Evolutionary conservation across 1,284 basidiomycete species (phyloP).

Genomic region (Malassezia arunalokei): DNA sequence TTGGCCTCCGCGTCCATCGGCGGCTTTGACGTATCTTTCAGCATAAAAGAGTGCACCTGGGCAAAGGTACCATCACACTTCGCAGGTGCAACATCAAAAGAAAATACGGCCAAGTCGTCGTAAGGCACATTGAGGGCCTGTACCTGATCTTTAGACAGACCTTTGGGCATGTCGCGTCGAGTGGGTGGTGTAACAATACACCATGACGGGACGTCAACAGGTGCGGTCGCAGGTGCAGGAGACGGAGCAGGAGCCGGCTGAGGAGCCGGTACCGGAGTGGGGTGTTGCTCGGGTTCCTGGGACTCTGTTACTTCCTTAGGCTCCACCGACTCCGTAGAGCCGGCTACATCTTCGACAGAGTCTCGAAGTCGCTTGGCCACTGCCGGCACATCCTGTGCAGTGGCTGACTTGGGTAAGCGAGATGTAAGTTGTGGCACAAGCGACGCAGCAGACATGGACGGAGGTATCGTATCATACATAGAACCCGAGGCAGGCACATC

Average conservation of each 20-base stretch:
- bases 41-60: no score
- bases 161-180: neutral
- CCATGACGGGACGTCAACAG: neutral
- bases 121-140: neutral
- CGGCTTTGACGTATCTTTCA: no score
- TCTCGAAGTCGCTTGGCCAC: no score
- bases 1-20: no score
- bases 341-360: no score
- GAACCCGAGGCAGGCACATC: neutral
- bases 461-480: neutral
- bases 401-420: neutral
- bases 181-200: neutral
- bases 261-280: neutral
- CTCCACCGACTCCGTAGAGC: no score
- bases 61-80: neutral
- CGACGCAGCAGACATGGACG: neutral
- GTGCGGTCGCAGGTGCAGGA: neutral
- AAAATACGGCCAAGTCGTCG: slow-evolving; percentile 3
- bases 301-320: no score
- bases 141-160: neutral
- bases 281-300: no score
- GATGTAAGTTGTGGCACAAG: neutral
- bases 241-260: neutral
- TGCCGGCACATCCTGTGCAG: no score
- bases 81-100: slow-evolving; percentile 2